Base-by-base conservation (phyloP, 164 flowering plant genomes). In the Nymphaea colorata region DNA sequence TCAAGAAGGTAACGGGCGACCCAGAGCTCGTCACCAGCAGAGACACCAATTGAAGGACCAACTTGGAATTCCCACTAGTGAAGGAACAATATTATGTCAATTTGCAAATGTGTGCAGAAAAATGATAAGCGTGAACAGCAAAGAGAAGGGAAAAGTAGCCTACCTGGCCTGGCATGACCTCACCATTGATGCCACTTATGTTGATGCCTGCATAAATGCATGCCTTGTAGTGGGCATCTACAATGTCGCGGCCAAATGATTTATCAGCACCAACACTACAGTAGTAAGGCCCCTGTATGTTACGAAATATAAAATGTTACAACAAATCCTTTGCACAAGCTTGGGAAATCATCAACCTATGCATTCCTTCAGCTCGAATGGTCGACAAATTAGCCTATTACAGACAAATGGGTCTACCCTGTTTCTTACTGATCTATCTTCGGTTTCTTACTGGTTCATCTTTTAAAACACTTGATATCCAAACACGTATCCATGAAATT, bases 131-230 rank as follows among this genome's bases (percentile, higher is more conserved):
- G 5, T 5, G 15, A 16, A 42, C 15, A 64, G 42, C 16, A 41
- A 5, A 14, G 4, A 4, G 42, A 12, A 42, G 41, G 43, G 66
- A 64, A 17, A 16, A 42, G 25, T 16, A 15, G 15, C 15, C 18
- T 8, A 66, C 68, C 68, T 66, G 68, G 36, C 57, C 68, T 17
- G 68, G 68, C 68, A 66, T 66, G 59, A 44, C 68, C 25, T 65
- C 67, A 17, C 67, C 67, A 51, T 66, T 66, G 59, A 66, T 66
- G 44, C 67, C 68, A 66, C 68, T 66, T 41, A 66, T 66, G 16
- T 66, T 66, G 45, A 45, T 66, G 41, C 68, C 59, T 12, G 59
- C 57, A 44, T 66, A 66, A 11, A 66, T 55, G 18, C 59, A 66
- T 44, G 68, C 68, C 45, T 66, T 66, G 59, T 45, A 44, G 17